Percentiles rank a stretch among this genome's conserved stretches.
phyloP scores from a whole-genome alignment of 2,329 filamentous ascomycete species.

The Zymoseptoria pseudotritici region DNA sequence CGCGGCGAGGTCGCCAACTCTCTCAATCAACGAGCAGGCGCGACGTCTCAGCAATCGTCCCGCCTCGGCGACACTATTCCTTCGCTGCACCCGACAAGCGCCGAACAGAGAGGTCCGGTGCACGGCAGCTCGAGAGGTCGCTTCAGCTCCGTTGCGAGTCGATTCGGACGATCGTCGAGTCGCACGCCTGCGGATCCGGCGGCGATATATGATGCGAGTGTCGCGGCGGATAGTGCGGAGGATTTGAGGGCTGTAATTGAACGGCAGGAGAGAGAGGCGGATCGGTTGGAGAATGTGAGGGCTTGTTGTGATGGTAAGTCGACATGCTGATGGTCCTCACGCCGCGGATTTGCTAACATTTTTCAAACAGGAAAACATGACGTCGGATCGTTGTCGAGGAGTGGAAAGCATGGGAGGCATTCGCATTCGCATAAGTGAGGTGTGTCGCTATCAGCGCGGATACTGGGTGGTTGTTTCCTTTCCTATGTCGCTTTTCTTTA shows the following conservation, averaged over 20 bases:
- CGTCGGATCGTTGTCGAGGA: conserved; percentile 38
- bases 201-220: conserved; percentile 46
- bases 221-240: conserved; percentile 58
- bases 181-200: conserved; percentile 19
- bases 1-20: conserved; percentile 6
- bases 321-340: background rate
- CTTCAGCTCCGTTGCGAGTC: conserved; percentile 24
- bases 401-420: conserved; percentile 9
- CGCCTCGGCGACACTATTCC: conserved; percentile 6
- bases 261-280: conserved; percentile 64
- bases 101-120: conserved; percentile 1
- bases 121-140: conserved; percentile 9
- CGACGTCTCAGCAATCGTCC: conserved; percentile 1
- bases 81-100: conserved; percentile 1
- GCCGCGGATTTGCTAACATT: conserved; percentile 1
- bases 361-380: conserved; percentile 42
- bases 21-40: conserved; percentile 4
- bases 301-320: conserved; percentile 92
- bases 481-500: background rate
- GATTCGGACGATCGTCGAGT: conserved; percentile 19
- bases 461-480: background rate
- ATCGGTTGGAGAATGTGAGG: conserved; percentile 85
- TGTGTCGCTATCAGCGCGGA: background rate
- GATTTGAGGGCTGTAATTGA: conserved; percentile 75
- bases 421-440: conserved; percentile 6